phyloP scores from a whole-genome alignment of 208 protist genomes.

The Trypanosoma avium region DNA sequence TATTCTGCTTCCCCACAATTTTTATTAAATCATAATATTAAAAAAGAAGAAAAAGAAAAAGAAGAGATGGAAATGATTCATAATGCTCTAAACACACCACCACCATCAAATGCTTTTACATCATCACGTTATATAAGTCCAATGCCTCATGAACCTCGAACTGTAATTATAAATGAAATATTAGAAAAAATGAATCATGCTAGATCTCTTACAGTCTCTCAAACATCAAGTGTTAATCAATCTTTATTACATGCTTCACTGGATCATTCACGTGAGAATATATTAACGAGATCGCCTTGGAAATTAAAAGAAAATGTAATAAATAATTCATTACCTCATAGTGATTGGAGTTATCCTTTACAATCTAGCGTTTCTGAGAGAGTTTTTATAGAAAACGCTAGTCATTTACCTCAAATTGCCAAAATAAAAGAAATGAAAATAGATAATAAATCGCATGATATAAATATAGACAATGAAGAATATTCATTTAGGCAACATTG shows the following conservation, averaged over 20 bases:
- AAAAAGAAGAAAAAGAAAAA: no score
- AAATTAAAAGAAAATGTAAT: background rate
- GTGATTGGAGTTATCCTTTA: background rate
- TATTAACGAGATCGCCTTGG: background rate
- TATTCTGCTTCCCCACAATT: no score
- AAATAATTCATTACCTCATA: background rate
- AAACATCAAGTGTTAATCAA: constrained; percentile 3
- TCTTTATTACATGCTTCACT: background rate
- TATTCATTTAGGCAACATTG: background rate
- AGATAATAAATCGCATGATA: background rate
- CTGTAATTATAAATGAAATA: background rate
- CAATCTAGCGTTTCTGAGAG: background rate
- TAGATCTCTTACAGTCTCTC: background rate
- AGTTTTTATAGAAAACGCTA: background rate
- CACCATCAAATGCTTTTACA: background rate
- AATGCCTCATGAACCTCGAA: constrained; percentile 15
- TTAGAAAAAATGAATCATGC: background rate
- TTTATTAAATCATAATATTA: no score
- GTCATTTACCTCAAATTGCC: no score
- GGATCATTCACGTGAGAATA: background rate
- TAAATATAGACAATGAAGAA: background rate
- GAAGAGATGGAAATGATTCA: no score
- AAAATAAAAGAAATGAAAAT: background rate
- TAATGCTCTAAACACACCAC: background rate
- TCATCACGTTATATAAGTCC: constrained; percentile 23